Base-by-base conservation (phyloP, 2,329 filamentous ascomycete genomes). In the Ramularia endophylla region DNA sequence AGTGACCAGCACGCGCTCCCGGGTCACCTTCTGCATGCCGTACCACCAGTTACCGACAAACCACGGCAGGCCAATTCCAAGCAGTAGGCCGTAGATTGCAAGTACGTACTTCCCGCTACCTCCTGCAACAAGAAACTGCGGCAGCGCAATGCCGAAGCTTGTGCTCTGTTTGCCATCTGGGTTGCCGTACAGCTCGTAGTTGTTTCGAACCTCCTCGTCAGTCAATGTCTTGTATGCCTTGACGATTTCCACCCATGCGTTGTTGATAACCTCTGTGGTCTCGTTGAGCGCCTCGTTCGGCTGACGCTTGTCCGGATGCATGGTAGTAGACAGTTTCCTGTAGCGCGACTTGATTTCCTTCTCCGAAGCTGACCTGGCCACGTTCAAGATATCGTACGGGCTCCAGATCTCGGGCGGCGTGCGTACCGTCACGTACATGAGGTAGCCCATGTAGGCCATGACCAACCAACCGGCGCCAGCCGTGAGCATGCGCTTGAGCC, bases 11-110 rank as follows among this genome's bases (percentile, higher is more conserved):
- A 97, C 85, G 54, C 87, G 87, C 66, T 98, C 94, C 69, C 90
- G 94, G 27, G 92, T 97, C 66, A 86, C 80, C 56, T 83, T 80
- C 65, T 95, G 90, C 25, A 87, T 94, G 46, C 94, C 92, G 62
- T 98, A 98, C 92, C 92, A 98, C 92, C 92, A 98, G 44, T 85
- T 88, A 35, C 92, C 92, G 41, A 98, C 90, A 35, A 92, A 73
- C 64, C 94, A 98, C 2, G 92, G 92, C 38, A 98, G 73, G 46
- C 95, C 71, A 47, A 97, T 86, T 41, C 90, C 92, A 38, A 98
- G 80, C 28, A 97, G 75, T 25, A 83, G 67, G 27, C 87, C 89
- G 64, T 98, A 98, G 50, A 95, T 76, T 43, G 95, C 72, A 46
- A 98, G 73, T 40, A 98, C 85, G 60, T 94, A 97, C 71, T 95